A percentile compares a stretch with the other conserved stretches of the same genome.
These are phyloP conservation scores for Magnolia officinalis DNA, from an alignment of 164 flowering plant genomes.

Conservation along the genomic window DNA sequence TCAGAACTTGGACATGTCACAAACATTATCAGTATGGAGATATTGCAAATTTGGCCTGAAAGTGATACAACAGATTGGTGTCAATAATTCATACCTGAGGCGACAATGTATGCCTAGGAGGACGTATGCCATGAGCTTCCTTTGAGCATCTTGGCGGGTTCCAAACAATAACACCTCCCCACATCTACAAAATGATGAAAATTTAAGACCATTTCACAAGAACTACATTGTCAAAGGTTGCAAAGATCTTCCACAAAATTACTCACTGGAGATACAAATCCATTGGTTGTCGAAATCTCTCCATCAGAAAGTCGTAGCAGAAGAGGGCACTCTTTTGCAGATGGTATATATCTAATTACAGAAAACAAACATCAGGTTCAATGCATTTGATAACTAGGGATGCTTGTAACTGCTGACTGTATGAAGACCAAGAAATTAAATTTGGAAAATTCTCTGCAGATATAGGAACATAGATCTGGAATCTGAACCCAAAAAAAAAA, in stretches of 20 bases:
- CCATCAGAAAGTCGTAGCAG: conserved; percentile 72
- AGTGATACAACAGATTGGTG: conserved; percentile 5
- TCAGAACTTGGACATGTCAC: too few species aligned
- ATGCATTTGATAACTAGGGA: neutral
- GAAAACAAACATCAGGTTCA: neutral
- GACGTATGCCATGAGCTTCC: conserved; percentile 26
- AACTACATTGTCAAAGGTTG: neutral
- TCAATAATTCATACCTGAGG: conserved; percentile 46
- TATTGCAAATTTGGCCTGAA: neutral
- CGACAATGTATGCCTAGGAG: conserved; percentile 46
- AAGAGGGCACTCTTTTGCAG: conserved; percentile 89
- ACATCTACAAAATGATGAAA: conserved; percentile 51
- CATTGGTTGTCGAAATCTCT: conserved; percentile 71
- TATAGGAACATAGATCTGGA: neutral
- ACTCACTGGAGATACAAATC: conserved; percentile 92
- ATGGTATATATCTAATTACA: conserved; percentile 76
- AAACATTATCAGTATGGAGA: neutral
- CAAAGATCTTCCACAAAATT: conserved; percentile 12
- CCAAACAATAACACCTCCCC: conserved; percentile 96
- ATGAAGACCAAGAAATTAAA: neutral
- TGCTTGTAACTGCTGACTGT: neutral
- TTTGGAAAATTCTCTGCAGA: neutral
- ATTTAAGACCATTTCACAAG: conserved; percentile 4
- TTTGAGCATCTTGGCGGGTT: conserved; percentile 61
- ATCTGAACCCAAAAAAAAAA: neutral